phyloP scores from a whole-genome alignment of 331 rosid species.

The Pyrus hybrid region DNA sequence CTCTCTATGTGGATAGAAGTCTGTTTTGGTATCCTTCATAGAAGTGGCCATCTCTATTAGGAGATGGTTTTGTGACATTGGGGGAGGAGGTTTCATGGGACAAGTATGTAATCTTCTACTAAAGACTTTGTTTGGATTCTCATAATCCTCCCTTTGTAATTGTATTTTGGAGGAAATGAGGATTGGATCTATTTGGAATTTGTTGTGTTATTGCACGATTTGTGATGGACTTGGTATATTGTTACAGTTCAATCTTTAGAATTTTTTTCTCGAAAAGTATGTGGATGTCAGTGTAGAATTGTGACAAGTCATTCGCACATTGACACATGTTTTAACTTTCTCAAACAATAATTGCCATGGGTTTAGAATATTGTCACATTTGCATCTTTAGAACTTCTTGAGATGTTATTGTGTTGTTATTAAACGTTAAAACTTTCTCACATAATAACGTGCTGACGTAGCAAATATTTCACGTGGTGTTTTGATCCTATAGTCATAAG shows the following conservation, averaged over 20 bases:
- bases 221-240: too few species aligned
- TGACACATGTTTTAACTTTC: not conserved
- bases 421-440: not conserved
- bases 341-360: not conserved
- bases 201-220: not conserved
- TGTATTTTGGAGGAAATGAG: constrained; percentile 19
- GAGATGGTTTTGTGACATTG: too few species aligned
- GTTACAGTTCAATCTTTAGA: too few species aligned
- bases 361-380: not conserved
- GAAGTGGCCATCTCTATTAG: too few species aligned
- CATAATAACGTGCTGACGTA: too few species aligned
- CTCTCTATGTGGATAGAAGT: not conserved
- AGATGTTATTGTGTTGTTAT: not conserved
- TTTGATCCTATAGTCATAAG: not conserved
- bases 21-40: too few species aligned
- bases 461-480: not conserved
- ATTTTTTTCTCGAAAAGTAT: too few species aligned
- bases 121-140: not conserved
- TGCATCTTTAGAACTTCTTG: not conserved
- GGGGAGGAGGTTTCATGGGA: too few species aligned
- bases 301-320: not conserved
- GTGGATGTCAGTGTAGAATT: not conserved
- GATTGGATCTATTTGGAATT: constrained; percentile 15
- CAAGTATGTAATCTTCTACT: not conserved
- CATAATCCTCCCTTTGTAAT: not conserved